Percentiles rank a stretch among this genome's conserved stretches.
phyloP scores from a whole-genome alignment of 2,329 filamentous ascomycete genomes.

The Aspergillus nomiae region DNA sequence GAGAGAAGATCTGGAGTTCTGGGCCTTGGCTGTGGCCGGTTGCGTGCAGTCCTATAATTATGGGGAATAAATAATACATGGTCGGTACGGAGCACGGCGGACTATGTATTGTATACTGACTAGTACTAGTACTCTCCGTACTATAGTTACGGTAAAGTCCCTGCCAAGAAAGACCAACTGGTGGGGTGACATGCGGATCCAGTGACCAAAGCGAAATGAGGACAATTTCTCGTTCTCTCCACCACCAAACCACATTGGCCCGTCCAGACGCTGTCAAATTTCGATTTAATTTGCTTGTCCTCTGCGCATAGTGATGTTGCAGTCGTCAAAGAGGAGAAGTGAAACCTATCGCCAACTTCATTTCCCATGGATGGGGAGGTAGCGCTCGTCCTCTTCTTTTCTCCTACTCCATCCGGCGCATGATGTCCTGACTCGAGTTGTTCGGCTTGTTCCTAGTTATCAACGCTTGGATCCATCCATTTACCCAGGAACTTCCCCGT shows the following conservation, averaged over 20 bases:
- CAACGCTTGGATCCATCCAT: too few species aligned
- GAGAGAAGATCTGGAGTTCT: neutral
- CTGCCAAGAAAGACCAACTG: conserved; percentile 6
- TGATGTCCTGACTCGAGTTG: neutral
- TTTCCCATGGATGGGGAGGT: neutral
- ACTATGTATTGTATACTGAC: too few species aligned
- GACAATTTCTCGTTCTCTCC: neutral
- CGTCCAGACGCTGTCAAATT: neutral
- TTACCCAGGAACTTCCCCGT: neutral
- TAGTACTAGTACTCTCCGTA: too few species aligned
- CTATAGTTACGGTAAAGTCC: neutral
- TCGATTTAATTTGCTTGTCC: neutral
- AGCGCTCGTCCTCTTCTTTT: neutral
- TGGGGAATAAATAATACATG: neutral
- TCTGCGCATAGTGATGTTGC: neutral
- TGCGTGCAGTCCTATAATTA: neutral
- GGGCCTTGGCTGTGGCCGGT: neutral
- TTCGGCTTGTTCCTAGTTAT: neutral
- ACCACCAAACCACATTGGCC: conserved; percentile 4
- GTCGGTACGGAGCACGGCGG: neutral
- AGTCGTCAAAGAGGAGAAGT: neutral
- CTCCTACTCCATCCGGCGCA: neutral
- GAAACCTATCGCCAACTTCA: neutral
- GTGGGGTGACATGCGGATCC: conserved; percentile 2
- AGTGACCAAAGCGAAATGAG: neutral